A percentile compares a stretch with the other conserved stretches of the same genome.
Evolutionary conservation across 441 rosid genomes (phyloP).

Genomic region (Macaranga tanarius): DNA sequence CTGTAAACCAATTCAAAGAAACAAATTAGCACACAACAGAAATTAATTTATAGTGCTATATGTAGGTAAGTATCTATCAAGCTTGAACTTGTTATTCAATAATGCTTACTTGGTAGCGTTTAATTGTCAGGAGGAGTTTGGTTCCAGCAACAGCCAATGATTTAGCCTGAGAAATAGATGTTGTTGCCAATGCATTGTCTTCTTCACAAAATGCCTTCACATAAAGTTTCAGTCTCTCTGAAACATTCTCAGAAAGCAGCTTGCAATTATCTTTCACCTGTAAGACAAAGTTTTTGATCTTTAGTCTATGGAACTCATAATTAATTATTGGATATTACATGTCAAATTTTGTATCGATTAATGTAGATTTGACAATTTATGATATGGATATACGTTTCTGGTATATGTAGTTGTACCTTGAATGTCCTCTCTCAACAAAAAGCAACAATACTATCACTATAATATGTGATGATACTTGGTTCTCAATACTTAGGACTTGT

Average conservation of each 20-base stretch:
- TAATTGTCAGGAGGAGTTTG: constrained; percentile 50
- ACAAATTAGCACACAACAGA: background rate
- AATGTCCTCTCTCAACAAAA: too few species aligned
- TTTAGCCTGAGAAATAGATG: constrained; percentile 60
- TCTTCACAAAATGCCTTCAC: constrained; percentile 55
- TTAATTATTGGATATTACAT: background rate
- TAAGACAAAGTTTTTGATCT: background rate
- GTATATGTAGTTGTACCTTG: background rate
- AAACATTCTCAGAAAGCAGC: constrained; percentile 45
- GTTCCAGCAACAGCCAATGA: constrained; percentile 36
- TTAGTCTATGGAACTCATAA: too few species aligned
- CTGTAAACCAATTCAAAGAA: constrained; percentile 32
- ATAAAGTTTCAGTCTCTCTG: constrained; percentile 58
- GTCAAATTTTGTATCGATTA: too few species aligned
- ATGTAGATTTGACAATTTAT: too few species aligned
- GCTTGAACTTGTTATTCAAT: background rate
- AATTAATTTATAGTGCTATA: background rate
- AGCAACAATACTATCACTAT: too few species aligned
- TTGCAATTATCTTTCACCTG: constrained; percentile 62
- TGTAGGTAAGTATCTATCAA: background rate
- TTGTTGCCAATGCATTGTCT: constrained; percentile 43
- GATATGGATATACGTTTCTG: too few species aligned
- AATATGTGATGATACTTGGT: background rate
- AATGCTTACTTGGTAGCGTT: constrained; percentile 57
- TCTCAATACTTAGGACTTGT: background rate